Evolutionary conservation across 805 yeast species (phyloP), one percentile per base, ranked within the genome.

Genomic region (Torulaspora microellipsoides): DNA sequence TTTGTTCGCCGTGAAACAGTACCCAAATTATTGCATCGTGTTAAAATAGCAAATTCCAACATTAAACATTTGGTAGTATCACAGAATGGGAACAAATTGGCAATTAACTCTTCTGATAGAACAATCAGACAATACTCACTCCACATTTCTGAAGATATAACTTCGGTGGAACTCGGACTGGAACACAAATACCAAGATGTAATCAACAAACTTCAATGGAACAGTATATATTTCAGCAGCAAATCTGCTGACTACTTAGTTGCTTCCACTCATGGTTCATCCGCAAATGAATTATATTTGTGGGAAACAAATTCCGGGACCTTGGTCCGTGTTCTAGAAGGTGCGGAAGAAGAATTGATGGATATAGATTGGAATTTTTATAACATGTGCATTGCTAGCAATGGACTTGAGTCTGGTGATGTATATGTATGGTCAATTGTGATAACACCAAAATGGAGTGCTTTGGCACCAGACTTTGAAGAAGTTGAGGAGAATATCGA

Each of bases 251-350:
- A 91, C 46, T 90, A 85, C 60, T 65, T 90, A n/a, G 81, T 87
- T 40, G 97, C 96, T 0, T 81, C 95, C 0, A 85, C 96, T 0
- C 81, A 78, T 60, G 95, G 95, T 10, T 81, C 90, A 4, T 66
- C 68, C 1, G 82, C 93, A 0, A 96, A 89, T 58, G 95, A 87
- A 55, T 72, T 91, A 35, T 90, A 89, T 61, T 76, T 91, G 45
- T 90, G 97, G 97, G 97, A 91, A 59, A 85, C 96, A 0, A 71
- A 78, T 7, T 75, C 84, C 72, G 97, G 96, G 0, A 80, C 95
- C n/a, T 68, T 90, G 43, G 84, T 88, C 25, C 84, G 91, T 65
- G 91, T 89, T 38, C 68, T 88, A 28, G 96, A 90, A 63, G 96
- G 96, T 0, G 85, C 95, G 5, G 96, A 90, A 54, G 69, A 65